Evolutionary conservation across 2,329 filamentous ascomycete species (phyloP), one percentile per base, ranked within the genome.

Genomic region (Xylaria sp.): DNA sequence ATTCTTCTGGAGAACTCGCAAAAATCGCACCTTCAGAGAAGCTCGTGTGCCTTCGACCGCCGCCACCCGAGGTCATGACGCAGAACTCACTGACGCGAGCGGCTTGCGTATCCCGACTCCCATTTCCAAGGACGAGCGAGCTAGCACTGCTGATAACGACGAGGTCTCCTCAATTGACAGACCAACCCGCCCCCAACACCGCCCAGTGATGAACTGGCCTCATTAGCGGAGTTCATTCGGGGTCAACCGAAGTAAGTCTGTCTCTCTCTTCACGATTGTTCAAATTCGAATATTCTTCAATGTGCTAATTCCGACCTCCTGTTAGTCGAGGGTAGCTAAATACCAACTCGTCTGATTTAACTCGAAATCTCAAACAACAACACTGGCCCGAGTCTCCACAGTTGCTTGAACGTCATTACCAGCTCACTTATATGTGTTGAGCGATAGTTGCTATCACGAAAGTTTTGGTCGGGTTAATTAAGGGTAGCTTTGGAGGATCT

Each of bases 1-100:
- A 9, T 78, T 78, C 69, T 59, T 74, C 63, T 77, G 75, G 74
- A 73, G 77, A 55, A 65, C 71, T 27, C 77, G 76, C 60, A 72
- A 71, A 68, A 73, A 71, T 37, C 70, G 71, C 18, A 57, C 37
- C 16, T 69, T 62, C 66, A 71, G 71, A 42, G 62, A 66, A 9
- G n/a, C 35, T 1, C 63, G 54, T n/a, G n/a, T 60, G 47, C 23
- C 54, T 1, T 42, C 70, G 3, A 44, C 23, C 12, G 5, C 59
- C 5, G 9, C 58, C 13, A 21, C 48, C 9, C 50, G 12, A 12
- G 63, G 29, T 2, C 53, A 72, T 18, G 68, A 66, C 3, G 25
- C 60, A 64, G 70, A 70, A 44, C 68, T 71, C 16, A 67, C 47
- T n/a, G 63, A 69, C 40, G 58, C 63, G 5, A 64, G 48, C 18